Evolutionary conservation across 805 yeast species (phyloP).

Genomic region (Wickerhamiella galacta): DNA sequence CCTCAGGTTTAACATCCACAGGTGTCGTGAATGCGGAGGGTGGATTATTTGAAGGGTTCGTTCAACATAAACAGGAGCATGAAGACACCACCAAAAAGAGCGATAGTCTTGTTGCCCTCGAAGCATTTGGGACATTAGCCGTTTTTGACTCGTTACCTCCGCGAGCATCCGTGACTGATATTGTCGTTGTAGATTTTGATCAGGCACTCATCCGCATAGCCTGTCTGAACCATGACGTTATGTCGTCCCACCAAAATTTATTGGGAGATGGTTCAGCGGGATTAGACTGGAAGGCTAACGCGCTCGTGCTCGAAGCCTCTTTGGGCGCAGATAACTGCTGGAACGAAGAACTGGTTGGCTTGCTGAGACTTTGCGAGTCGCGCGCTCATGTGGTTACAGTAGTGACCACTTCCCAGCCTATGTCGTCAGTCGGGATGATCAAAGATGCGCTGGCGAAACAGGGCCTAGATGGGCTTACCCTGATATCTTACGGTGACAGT

Average conservation of each 20-base stretch:
- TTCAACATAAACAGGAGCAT: neutral
- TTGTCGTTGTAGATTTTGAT: constrained; percentile 13
- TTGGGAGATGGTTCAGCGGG: too few species aligned
- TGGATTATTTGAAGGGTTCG: too few species aligned
- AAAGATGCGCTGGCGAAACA: constrained; percentile 4
- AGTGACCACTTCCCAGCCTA: constrained; percentile 10
- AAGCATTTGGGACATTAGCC: neutral
- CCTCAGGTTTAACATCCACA: too few species aligned
- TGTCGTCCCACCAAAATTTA: constrained; percentile 4
- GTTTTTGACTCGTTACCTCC: neutral
- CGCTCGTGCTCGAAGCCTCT: constrained; percentile 9
- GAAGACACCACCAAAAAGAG: neutral
- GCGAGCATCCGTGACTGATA: constrained; percentile 6
- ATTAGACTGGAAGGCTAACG: constrained; percentile 11
- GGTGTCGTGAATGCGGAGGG: too few species aligned
- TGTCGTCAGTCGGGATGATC: constrained; percentile 4
- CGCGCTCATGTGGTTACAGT: constrained; percentile 6
- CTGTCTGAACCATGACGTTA: constrained; percentile 7
- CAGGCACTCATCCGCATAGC: constrained; percentile 12
- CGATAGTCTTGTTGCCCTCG: neutral
- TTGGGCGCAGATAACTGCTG: constrained; percentile 5
- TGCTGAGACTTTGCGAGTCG: constrained; percentile 5
- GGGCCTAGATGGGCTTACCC: constrained; percentile 8
- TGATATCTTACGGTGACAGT: constrained; percentile 10
- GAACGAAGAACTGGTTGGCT: constrained; percentile 9